Percentiles rank a stretch among this genome's conserved stretches.
Conservation (phyloP, 1,284 basidiomycete genomes). For the Marasmius sp. region DNA sequence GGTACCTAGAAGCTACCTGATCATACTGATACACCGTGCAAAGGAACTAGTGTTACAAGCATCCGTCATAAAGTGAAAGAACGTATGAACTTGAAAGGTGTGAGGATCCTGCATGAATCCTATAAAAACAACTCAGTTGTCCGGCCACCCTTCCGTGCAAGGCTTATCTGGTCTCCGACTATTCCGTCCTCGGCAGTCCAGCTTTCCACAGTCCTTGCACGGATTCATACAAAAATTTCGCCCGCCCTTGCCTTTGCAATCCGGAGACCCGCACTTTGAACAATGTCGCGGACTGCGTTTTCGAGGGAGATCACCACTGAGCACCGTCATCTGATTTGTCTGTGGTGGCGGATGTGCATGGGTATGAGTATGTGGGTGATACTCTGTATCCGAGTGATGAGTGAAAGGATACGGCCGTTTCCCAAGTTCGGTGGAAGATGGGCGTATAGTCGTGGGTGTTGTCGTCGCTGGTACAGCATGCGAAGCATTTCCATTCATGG, state of each 20-base stretch:
- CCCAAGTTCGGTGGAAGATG: background rate
- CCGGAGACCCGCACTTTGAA: constrained; percentile 72
- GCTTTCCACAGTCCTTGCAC: constrained; percentile 74
- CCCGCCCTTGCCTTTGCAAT: constrained; percentile 78
- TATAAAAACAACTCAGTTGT: background rate
- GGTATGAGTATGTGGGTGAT: background rate
- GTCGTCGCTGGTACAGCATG: background rate
- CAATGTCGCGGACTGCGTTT: constrained; percentile 47
- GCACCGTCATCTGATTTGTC: background rate
- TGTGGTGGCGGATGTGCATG: background rate
- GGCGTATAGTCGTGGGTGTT: background rate
- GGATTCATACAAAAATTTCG: constrained; percentile 64
- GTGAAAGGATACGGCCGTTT: constrained; percentile 1
- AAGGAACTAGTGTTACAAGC: too few relatives aligned
- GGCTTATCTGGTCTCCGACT: constrained; percentile 70
- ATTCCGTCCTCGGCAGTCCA: constrained; percentile 71
- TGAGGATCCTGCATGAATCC: too few relatives aligned
- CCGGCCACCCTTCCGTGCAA: constrained; percentile 60
- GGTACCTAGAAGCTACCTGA: too few relatives aligned
- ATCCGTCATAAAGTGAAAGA: too few relatives aligned
- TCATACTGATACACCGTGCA: too few relatives aligned
- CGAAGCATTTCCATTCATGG: background rate
- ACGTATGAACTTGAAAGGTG: too few relatives aligned
- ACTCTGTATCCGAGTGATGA: background rate
- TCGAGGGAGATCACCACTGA: constrained; percentile 1